Base-by-base conservation (phyloP, 2,329 filamentous ascomycete genomes). In the Fusarium annulatum region DNA sequence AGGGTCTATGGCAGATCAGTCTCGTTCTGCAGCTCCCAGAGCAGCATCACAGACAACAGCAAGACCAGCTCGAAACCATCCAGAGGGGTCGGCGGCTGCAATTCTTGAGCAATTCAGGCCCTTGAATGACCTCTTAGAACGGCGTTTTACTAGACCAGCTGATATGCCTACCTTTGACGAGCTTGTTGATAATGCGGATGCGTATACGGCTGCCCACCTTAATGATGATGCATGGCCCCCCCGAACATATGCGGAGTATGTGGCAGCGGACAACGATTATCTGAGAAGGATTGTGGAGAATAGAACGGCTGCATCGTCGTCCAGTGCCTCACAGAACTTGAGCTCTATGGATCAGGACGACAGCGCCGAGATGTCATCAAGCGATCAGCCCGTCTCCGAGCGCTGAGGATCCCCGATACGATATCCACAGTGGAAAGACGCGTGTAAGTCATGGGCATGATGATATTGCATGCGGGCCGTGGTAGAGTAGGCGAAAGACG, bases 391-490 rank as follows among this genome's bases (percentile, higher is more conserved):
- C 12, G 52, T n/a, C 6, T 28, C 41, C 19, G 23, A 58, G 41
- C 41, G 55, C 33, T 58, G 55, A 58, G 9, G 23, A 49, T 48
- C 16, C 23, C 46, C 21, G 34, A 36, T 21, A 26, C 28, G n/a
- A n/a, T 9, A 58, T 58, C 30, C 55, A 58, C 18, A n/a, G 39
- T 52, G 49, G 18, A 11, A 19, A 26, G 64, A 67, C 63, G 62
- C 56, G 57, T 68, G 26, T 68, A 62, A 68, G 65, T 67, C 64
- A 45, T 34, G 21, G 18, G 56, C 45, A 52, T 45, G 56, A 43
- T 15, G 36, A 33, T 42, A 26, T 48, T 45, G 59, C 30, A 61
- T n/a, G 34, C 36, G 56, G 30, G 34, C 28, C 18, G 18, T 61
- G 16, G n/a, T 14, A 9, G 34, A 62, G 28, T 30, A 23, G 18